Percentiles rank a stretch among this genome's conserved stretches.
phyloP scores from a whole-genome alignment of 2,329 filamentous ascomycete genomes.

The Colletotrichum chrysophilum region DNA sequence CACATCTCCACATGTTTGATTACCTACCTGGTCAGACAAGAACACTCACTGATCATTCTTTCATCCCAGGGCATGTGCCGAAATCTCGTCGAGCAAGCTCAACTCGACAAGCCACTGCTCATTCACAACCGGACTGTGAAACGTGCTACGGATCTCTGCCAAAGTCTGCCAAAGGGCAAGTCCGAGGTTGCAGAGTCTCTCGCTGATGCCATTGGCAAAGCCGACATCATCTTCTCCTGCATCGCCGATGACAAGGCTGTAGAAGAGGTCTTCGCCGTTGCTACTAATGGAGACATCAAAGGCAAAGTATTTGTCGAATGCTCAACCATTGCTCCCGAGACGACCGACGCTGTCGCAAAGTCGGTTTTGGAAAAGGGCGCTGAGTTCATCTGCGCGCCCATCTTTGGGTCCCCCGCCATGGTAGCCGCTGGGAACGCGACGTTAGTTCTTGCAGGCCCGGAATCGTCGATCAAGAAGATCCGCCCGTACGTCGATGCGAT shows the following conservation, averaged over 20 bases:
- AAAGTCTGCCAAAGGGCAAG: slow-evolving; percentile 64
- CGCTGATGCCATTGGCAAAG: slow-evolving; percentile 66
- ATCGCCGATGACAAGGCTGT: slow-evolving; percentile 80
- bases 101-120: slow-evolving; percentile 73
- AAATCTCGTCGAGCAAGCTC: slow-evolving; percentile 81
- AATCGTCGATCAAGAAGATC: slow-evolving; percentile 64
- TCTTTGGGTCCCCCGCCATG: slow-evolving; percentile 76
- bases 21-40: slow-evolving; percentile 18
- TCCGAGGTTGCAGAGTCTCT: slow-evolving; percentile 69
- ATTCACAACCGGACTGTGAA: slow-evolving; percentile 80
- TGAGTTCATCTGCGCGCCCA: slow-evolving; percentile 73
- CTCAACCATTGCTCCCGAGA: slow-evolving; percentile 87
- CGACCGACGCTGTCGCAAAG: slow-evolving; percentile 70
- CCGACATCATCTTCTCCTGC: slow-evolving; percentile 84
- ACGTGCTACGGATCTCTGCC: slow-evolving; percentile 68
- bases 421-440: slow-evolving; percentile 75
- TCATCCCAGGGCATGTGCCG: slow-evolving; percentile 75
- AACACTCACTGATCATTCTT: slow-evolving; percentile 13
- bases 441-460: slow-evolving; percentile 73
- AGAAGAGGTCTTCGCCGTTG: slow-evolving; percentile 61
- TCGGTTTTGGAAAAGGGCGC: slow-evolving; percentile 64
- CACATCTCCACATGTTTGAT: background rate
- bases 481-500: slow-evolving; percentile 77
- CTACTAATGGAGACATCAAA: slow-evolving; percentile 60
- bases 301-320: slow-evolving; percentile 86